Conservation (phyloP, 2,329 filamentous ascomycete species). For the Alternaria gansuensis region DNA sequence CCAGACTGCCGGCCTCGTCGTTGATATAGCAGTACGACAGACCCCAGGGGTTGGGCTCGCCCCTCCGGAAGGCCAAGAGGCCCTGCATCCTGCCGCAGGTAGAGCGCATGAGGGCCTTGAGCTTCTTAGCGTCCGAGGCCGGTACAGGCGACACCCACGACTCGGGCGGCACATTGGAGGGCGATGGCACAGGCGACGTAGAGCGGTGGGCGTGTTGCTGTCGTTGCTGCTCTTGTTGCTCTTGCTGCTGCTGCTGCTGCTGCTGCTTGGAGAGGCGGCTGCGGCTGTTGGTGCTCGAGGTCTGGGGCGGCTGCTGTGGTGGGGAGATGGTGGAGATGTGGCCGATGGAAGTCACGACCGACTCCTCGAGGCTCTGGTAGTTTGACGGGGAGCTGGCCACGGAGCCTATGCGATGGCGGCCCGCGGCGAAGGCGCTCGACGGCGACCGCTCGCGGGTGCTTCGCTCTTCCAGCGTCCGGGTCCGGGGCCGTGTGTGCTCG, state of each 20-base stretch:
- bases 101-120: constrained; percentile 78
- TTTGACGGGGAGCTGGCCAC: constrained; percentile 69
- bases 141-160: constrained; percentile 55
- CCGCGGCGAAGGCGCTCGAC: constrained; percentile 53
- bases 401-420: constrained; percentile 73
- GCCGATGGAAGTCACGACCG: constrained; percentile 53
- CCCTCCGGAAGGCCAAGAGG: constrained; percentile 74
- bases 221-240: neutral
- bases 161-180: constrained; percentile 41
- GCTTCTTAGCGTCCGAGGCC: constrained; percentile 73
- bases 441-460: constrained; percentile 53
- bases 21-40: constrained; percentile 80
- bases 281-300: constrained; percentile 43
- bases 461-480: constrained; percentile 61
- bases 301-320: constrained; percentile 38
- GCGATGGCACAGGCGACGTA: constrained; percentile 34
- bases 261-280: constrained; percentile 45
- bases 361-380: constrained; percentile 56
- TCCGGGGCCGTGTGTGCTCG: constrained; percentile 64
- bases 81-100: constrained; percentile 82
- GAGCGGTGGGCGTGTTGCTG: constrained; percentile 19
- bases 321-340: constrained; percentile 53
- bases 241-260: constrained; percentile 20
- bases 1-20: constrained; percentile 75
- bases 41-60: constrained; percentile 70